phyloP scores from a whole-genome alignment of 2,329 filamentous ascomycete genomes.

The Coniella vitis region DNA sequence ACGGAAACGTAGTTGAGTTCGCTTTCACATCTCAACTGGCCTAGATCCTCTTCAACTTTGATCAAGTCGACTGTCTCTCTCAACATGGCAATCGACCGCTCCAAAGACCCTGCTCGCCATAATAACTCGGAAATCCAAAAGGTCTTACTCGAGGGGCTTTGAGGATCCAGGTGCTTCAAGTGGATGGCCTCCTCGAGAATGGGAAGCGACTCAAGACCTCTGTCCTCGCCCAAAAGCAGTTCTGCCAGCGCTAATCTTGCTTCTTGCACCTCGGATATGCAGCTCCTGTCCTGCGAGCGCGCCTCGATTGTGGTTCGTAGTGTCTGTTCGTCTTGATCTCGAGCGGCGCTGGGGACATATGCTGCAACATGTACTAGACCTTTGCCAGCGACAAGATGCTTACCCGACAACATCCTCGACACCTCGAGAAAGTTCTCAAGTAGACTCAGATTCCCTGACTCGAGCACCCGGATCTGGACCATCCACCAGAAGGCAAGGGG shows the following conservation, averaged over 20 bases:
- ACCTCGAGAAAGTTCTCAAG: background rate
- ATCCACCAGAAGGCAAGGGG: background rate
- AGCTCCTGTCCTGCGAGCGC: background rate
- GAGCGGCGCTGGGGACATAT: constrained; percentile 2
- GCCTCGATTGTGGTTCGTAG: background rate
- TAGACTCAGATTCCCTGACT: background rate
- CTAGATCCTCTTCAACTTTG: background rate
- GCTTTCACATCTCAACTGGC: background rate
- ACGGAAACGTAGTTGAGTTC: background rate
- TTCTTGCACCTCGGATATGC: background rate
- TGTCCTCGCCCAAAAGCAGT: background rate
- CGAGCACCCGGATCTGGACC: background rate
- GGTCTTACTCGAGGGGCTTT: background rate
- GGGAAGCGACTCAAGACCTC: background rate
- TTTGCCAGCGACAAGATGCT: background rate
- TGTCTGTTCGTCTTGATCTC: background rate
- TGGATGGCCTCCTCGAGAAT: background rate
- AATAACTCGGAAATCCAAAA: constrained; percentile 8
- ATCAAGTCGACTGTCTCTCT: background rate
- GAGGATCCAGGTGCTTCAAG: background rate
- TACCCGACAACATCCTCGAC: background rate
- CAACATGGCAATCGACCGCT: background rate
- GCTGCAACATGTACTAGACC: background rate
- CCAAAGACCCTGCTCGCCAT: background rate
- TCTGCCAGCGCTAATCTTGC: constrained; percentile 5